Base-by-base conservation (phyloP, 1,284 basidiomycete species). In the Rhodotorula sp. region DNA sequence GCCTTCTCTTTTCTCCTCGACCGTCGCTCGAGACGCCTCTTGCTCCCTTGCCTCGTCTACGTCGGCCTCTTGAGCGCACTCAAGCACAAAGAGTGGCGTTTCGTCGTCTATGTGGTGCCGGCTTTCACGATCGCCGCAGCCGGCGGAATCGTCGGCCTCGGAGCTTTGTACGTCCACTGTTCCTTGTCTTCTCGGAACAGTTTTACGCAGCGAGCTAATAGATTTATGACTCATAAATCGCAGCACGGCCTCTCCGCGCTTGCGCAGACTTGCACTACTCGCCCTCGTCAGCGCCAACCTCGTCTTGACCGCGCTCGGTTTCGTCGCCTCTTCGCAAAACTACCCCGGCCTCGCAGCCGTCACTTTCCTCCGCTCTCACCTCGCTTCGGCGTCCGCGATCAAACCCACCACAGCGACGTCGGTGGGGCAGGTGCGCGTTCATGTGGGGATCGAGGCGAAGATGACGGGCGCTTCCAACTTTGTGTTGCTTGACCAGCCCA, bases 101-200 rank as follows among this genome's bases (percentile, higher is more conserved):
- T 99, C 80, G 84, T 97, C 70, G 85, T 94, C 10, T 98, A 98
- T 78, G 85, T 88, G 18, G 85, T 97, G 0, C 94, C 95, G 0
- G 78, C 88, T 0, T 84, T 93, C 80, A 97, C 97, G 77, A 82
- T 93, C 6, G 85, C 89, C 2, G 91, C 90, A 0, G 89, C 93
- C 0, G 80, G 87, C 24, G 88, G 87, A 3, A 83, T 86, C 0
- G 79, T 81, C 14, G 85, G 83, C 80, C 78, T 92, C 88, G 91
- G 79, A 74, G 88, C 83, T 2, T 10, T 75, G 72, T 69, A 51
- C 24, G 64, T 49, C n/a, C n/a, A n/a, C n/a, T n/a, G n/a, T n/a
- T n/a, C 20, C 33, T 17, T 8, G 15, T 45, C 20, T 30, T 18
- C 15, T 20, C n/a, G 1, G 33, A 8, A 29, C 20, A 1, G 20